Evolutionary conservation across 768 basidiomycete species (phyloP).

Genomic region (Termitomyces bulborhizus): DNA sequence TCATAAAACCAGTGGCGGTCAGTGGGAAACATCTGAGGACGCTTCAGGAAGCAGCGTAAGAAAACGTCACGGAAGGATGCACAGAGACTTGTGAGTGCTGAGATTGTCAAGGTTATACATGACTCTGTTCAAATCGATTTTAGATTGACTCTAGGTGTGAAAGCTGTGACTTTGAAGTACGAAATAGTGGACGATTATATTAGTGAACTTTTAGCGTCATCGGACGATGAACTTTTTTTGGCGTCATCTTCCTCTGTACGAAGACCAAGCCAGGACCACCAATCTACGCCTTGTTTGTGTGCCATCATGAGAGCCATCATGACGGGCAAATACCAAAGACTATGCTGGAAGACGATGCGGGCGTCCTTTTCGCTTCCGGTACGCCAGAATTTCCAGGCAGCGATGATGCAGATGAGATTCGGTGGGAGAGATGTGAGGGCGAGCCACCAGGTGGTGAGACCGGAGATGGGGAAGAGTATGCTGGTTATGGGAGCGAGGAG

Average conservation of each 20-base stretch:
- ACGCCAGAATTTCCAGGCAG: slow-evolving; percentile 74
- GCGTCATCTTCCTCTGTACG: not conserved
- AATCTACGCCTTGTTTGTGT: slow-evolving; percentile 83
- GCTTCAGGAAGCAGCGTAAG: no score
- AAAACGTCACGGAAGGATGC: no score
- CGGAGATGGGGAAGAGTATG: slow-evolving; percentile 78
- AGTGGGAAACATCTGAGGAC: no score
- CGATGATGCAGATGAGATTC: slow-evolving; percentile 61
- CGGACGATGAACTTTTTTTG: no score
- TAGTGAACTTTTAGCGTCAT: no score
- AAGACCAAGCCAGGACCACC: slow-evolving; percentile 57
- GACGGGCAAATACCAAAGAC: slow-evolving; percentile 87
- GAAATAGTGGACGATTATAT: no score
- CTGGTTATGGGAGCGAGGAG: slow-evolving; percentile 76
- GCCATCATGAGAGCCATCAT: slow-evolving; percentile 91
- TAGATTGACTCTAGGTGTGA: no score
- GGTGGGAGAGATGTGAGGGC: slow-evolving; percentile 71
- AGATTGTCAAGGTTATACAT: no score
- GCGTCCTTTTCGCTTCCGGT: slow-evolving; percentile 73
- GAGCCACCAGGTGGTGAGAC: slow-evolving; percentile 90
- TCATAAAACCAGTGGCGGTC: no score
- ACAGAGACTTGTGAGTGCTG: no score
- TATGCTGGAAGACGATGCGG: slow-evolving; percentile 68
- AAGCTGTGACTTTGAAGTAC: no score
- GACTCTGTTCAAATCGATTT: no score